Evolutionary conservation across 1,139 yeast genomes (phyloP), one percentile per base, ranked within the genome.

Genomic region (Kodamaea ohmeri): DNA sequence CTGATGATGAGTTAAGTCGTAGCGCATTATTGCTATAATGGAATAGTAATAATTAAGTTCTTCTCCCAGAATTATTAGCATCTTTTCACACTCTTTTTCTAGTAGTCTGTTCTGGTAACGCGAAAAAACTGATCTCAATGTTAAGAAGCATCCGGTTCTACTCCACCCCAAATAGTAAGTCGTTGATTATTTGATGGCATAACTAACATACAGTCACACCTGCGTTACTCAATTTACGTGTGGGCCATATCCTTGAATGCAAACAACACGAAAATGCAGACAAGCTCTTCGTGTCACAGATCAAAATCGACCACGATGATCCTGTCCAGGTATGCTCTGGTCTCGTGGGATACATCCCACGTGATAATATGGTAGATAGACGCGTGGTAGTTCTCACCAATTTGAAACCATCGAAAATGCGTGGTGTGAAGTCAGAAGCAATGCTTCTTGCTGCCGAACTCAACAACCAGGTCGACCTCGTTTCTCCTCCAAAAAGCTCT

Each of bases 361-460:
- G 87, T 44, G 95, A 87, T 56, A 84, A 80, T 37, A 80, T 90
- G 92, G 88, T 83, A 64, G 74, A 83, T 58, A 80, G 94, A 53
- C 71, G 75, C 44, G 95, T 90, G 38, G 84, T 89, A 32, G 84
- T 83, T 36, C 85, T 89, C 48, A 88, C 95, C 48, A 88, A 88
- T 68, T 74, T 89, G 65, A 89, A 88, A 67, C 95, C 96, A 8
- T 95, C 86, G 34, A 83, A 78, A 55, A 86, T 90, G 95, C 78
- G 97, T 61, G 97, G 98, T 46, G 80, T 92, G 13, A 54, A 49
- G 37, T 76, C 83, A 0, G 73, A 75, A 42, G 84, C 80, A 1
- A 79, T 79, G 85, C 50, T 79, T 1, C 51, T 79, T 22, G 83
- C 83, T 4, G 76, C 81, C 2, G 71, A 51, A 34, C 45, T 34